Evolutionary conservation across 2,329 filamentous ascomycete species (phyloP).

Genomic region (Trichoderma semiorbis): DNA sequence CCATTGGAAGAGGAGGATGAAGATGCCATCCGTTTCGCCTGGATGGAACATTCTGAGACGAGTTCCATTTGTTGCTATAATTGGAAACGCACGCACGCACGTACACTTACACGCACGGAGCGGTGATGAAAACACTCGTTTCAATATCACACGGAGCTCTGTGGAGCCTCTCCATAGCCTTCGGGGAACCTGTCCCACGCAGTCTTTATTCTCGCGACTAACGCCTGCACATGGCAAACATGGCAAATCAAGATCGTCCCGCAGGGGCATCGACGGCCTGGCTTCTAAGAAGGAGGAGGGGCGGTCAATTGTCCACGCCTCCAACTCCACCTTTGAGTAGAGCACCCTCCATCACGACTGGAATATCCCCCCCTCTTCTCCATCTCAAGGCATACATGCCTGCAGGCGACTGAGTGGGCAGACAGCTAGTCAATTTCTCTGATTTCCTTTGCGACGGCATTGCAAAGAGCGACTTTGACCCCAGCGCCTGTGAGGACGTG

Average conservation of each 20-base stretch:
- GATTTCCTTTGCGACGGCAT: constrained; percentile 55
- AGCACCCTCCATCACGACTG: constrained; percentile 4
- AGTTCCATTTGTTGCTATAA: constrained; percentile 18
- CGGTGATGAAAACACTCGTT: background rate
- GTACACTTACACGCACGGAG: background rate
- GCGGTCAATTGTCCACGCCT: constrained; percentile 12
- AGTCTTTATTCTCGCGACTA: background rate
- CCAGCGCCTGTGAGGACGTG: constrained; percentile 85
- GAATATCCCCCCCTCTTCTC: background rate
- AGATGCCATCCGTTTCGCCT: background rate
- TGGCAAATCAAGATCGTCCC: constrained; percentile 17
- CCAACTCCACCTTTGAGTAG: constrained; percentile 7
- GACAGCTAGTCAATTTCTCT: constrained; percentile 38
- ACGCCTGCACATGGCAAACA: constrained; percentile 16
- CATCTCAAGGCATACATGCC: background rate
- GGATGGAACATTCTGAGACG: constrained; percentile 18
- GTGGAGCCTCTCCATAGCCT: constrained; percentile 6
- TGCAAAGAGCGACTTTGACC: constrained; percentile 77
- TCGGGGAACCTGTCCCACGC: constrained; percentile 12
- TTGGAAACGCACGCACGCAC: constrained; percentile 13
- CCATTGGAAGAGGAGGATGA: constrained; percentile 4
- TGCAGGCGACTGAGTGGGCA: background rate
- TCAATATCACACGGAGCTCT: constrained; percentile 13
- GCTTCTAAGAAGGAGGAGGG: background rate
- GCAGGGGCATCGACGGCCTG: background rate